These are phyloP conservation scores for Plasmodiophora brassicae DNA, from an alignment of 208 protist genomes.

Conservation along the genomic window DNA sequence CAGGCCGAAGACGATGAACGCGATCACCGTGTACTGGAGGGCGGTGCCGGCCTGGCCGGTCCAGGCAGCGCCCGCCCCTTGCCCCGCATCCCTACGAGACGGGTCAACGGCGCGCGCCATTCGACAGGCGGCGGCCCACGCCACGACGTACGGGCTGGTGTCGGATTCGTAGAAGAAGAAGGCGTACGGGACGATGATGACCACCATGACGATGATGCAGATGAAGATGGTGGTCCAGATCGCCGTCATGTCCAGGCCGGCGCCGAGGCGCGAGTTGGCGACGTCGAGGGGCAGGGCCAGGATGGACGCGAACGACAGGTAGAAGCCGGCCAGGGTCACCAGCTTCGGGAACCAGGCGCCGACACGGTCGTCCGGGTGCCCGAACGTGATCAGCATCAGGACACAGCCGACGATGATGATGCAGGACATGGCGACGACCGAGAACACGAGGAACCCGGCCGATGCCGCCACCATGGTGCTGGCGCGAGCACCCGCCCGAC, in stretches of 20 bases:
- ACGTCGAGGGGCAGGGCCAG: conserved; percentile 26
- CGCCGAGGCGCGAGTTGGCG: neutral
- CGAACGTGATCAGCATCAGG: conserved; percentile 22
- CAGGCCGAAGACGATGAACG: neutral
- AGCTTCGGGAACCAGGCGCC: neutral
- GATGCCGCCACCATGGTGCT: too few species aligned
- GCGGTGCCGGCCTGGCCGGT: neutral
- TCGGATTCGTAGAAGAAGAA: conserved; percentile 36
- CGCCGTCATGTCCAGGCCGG: neutral
- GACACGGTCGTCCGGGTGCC: conserved; percentile 22
- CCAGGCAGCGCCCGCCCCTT: neutral
- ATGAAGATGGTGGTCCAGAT: neutral
- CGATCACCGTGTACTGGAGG: conserved; percentile 11
- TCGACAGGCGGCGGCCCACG: too few species aligned
- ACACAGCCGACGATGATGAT: neutral
- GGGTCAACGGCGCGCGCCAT: too few species aligned
- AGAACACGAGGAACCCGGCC: conserved; percentile 24
- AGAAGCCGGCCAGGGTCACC: neutral
- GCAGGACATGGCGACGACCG: neutral
- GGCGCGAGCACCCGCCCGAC: too few species aligned
- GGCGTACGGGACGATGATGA: conserved; percentile 21
- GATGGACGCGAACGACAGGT: neutral
- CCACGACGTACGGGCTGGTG: conserved; percentile 28
- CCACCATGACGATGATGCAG: neutral
- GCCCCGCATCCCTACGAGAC: too few species aligned